Base-by-base conservation (phyloP, 345 rosid species). In the Triadica sebifera region DNA sequence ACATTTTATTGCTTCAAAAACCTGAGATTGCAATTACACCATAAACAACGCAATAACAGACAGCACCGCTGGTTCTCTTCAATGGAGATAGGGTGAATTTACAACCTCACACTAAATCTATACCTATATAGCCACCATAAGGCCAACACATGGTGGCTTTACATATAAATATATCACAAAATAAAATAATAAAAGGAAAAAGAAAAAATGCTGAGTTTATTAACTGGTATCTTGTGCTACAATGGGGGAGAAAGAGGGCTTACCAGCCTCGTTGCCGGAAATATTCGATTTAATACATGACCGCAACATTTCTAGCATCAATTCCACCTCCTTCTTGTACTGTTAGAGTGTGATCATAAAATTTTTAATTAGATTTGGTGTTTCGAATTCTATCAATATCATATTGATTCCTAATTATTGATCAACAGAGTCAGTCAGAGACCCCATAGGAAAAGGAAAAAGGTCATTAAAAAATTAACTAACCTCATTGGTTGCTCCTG, bases 301-400 rank as follows among this genome's bases (percentile, higher is more conserved):
- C 20, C 80, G 78, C 13, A 93, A 91, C 20, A 79, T 83, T 66
- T 87, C 91, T 59, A 88, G 73, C 94, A 93, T 87, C 83, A 86
- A 16, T 49, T 84, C 98, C 72, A 90, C 83, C 83, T 88, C 97
- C 88, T 89, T 94, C 90, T 94, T 92, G 89, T 88, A 91, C 98
- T 90, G 72, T 76, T 29, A 81, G 37, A 51, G 4, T 50, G 11
- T 0, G 46, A 57, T 62, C 29, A 45, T 29, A 41, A 50, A 78
- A 19, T 24, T 61, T 34, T 69, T 52, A 65, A 52, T 11, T 45
- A 11, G 53, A 9, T 9, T 22, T 20, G 10, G 3, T 50, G 41
- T 56, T 59, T 4, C 34, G 22, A 20, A 1, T 22, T 46, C n/a
- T 9, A 10, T 22, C 55, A 46, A 22, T 38, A 46, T 46, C 55